Conservation (phyloP, 495 filamentous ascomycete genomes). For the Xylaria intraflava region DNA sequence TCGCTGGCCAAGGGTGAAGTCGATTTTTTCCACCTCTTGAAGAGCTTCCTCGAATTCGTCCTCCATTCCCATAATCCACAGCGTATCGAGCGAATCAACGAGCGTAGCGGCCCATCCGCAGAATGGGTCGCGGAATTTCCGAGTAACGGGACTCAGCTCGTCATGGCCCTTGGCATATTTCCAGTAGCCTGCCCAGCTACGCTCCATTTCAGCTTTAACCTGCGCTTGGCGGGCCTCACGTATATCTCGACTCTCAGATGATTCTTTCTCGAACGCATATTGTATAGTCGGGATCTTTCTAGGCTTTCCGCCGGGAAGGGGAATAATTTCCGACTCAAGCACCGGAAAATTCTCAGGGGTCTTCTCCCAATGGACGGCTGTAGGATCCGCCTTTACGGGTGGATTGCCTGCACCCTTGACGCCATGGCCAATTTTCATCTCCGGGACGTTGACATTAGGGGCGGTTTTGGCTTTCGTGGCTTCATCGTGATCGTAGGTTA, state of each 20-base stretch:
- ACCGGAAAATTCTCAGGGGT: conserved; percentile 69
- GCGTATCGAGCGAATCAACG: conserved; percentile 85
- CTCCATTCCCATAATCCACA: conserved; percentile 94
- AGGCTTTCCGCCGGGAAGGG: conserved; percentile 63
- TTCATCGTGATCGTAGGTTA: conserved; percentile 39
- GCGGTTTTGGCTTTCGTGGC: conserved; percentile 22
- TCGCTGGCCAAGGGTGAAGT: conserved; percentile 71
- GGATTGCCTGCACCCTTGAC: conserved; percentile 13
- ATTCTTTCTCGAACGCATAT: conserved; percentile 58
- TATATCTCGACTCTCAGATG: conserved; percentile 49
- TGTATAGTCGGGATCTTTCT: conserved; percentile 72
- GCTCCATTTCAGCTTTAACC: conserved; percentile 71
- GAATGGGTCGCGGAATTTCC: conserved; percentile 64
- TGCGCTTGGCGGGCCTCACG: conserved; percentile 57
- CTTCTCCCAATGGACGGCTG: conserved; percentile 59
- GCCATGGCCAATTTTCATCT: conserved; percentile 25
- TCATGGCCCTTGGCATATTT: conserved; percentile 77
- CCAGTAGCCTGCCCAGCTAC: conserved; percentile 80
- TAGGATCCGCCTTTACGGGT: conserved; percentile 18
- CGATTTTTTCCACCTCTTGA: conserved; percentile 67
- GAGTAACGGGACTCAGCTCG: conserved; percentile 67
- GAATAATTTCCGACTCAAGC: conserved; percentile 58
- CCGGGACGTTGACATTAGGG: conserved; percentile 32
- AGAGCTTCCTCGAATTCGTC: conserved; percentile 86
- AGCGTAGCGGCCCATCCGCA: conserved; percentile 92